Conservation (phyloP, 2,329 filamentous ascomycete genomes). For the Xylariaceae sp. region DNA sequence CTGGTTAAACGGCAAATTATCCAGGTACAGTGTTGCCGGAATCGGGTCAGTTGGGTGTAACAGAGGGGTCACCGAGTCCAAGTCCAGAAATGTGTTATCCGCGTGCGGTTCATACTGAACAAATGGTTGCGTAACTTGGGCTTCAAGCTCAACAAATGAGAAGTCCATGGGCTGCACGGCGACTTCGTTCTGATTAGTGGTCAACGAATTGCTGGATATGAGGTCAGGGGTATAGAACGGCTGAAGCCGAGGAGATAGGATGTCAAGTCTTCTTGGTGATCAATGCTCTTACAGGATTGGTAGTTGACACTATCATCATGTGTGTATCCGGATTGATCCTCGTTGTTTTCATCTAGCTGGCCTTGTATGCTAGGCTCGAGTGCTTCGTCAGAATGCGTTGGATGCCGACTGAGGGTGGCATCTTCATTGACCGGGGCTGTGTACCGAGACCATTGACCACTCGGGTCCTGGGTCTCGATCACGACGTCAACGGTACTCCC, state of each 20-base stretch:
- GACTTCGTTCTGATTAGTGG: neutral
- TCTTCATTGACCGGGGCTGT: neutral
- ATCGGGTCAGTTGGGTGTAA: too few species aligned
- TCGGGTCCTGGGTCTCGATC: conserved; percentile 7
- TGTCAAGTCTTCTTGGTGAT: neutral
- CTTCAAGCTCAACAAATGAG: neutral
- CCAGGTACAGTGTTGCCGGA: neutral
- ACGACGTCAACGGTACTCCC: neutral
- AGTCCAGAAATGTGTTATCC: neutral
- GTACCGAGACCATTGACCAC: conserved; percentile 10
- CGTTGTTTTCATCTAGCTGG: neutral
- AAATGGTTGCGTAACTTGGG: neutral
- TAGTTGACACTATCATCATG: neutral
- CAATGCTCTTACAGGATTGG: neutral
- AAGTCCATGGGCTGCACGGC: neutral
- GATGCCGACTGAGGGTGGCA: neutral
- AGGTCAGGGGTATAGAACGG: neutral
- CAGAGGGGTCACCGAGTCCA: neutral
- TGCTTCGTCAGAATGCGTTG: neutral
- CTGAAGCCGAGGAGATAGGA: neutral
- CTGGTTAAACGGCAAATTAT: conserved; percentile 10
- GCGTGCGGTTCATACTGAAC: neutral
- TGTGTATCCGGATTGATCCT: too few species aligned
- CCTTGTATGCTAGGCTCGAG: neutral
- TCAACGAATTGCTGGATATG: neutral